phyloP scores from a whole-genome alignment of 2,329 filamentous ascomycete species.

The Ophioceras dolichostomum region DNA sequence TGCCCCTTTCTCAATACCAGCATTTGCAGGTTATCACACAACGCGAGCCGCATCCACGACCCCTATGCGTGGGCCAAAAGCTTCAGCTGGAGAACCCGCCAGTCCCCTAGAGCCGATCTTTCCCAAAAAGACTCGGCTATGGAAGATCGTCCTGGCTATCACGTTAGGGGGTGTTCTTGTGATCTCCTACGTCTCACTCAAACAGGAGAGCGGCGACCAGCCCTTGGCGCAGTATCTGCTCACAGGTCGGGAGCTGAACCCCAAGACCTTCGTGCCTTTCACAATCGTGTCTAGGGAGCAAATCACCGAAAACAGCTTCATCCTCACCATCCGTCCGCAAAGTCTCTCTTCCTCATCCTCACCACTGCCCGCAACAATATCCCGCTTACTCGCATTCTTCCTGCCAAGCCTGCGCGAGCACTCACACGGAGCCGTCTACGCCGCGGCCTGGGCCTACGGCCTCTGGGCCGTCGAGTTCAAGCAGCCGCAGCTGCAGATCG shows the following conservation, averaged over 20 bases:
- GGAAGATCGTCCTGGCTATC: no score
- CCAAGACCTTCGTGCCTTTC: constrained; percentile 51
- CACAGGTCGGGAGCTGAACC: constrained; percentile 31
- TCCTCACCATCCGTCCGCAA: constrained; percentile 51
- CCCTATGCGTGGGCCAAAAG: no score
- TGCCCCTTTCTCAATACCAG: no score
- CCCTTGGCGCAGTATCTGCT: neutral
- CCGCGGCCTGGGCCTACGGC: constrained; percentile 44
- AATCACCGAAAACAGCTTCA: constrained; percentile 54
- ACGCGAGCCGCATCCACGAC: no score
- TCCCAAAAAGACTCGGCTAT: no score
- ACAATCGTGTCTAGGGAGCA: constrained; percentile 46
- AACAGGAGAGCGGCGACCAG: constrained; percentile 1
- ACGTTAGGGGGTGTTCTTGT: no score
- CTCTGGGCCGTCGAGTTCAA: constrained; percentile 89
- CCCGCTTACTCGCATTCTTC: constrained; percentile 15
- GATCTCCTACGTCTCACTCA: constrained; percentile 1
- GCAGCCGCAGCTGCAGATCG: constrained; percentile 88
- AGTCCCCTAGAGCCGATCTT: no score
- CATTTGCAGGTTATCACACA: no score
- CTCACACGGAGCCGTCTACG: constrained; percentile 17
- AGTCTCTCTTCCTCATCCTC: constrained; percentile 5
- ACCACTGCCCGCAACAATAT: constrained; percentile 4
- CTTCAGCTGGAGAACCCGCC: no score
- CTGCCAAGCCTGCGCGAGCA: constrained; percentile 1